A percentile compares a stretch with the other conserved stretches of the same genome.
Evolutionary conservation across 2,329 filamentous ascomycete species (phyloP).

Genomic region (Fusarium sp.): DNA sequence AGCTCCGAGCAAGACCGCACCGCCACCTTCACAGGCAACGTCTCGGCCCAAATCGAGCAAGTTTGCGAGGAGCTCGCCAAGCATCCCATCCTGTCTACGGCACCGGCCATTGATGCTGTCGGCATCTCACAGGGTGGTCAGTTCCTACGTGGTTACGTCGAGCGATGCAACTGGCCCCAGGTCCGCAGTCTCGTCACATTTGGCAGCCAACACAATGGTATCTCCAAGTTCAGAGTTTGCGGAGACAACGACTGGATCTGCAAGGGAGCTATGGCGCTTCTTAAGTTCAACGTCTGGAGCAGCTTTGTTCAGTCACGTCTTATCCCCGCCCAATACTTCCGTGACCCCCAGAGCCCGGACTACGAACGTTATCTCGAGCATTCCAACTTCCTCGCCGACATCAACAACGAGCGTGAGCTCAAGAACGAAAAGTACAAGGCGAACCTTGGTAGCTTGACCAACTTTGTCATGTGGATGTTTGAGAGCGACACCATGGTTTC

Average conservation of each 20-base stretch:
- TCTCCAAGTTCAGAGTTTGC: conserved; percentile 84
- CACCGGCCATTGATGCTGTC: conserved; percentile 87
- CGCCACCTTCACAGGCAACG: conserved; percentile 91
- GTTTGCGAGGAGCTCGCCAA: conserved; percentile 83
- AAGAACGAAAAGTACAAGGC: conserved; percentile 82
- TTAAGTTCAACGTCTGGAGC: conserved; percentile 86
- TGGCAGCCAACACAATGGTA: conserved; percentile 93
- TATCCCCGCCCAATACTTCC: conserved; percentile 96
- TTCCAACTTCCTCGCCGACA: conserved; percentile 92
- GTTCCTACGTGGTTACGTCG: conserved; percentile 90
- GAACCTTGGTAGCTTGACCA: conserved; percentile 76
- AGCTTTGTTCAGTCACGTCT: conserved; percentile 80
- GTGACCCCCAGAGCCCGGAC: conserved; percentile 64
- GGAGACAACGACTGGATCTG: conserved; percentile 81
- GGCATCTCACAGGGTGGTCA: conserved; percentile 97
- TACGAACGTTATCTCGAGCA: conserved; percentile 79
- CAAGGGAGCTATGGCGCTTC: conserved; percentile 79
- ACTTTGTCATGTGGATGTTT: conserved; percentile 92
- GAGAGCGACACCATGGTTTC: conserved; percentile 86
- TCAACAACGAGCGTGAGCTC: conserved; percentile 87
- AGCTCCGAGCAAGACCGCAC: conserved; percentile 77
- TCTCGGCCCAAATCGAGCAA: conserved; percentile 79
- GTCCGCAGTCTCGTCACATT: conserved; percentile 87
- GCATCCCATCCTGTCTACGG: conserved; percentile 83
- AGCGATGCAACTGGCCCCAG: conserved; percentile 84